Conservation (phyloP, 306 rosid genomes). For the Prunus campanulata region DNA sequence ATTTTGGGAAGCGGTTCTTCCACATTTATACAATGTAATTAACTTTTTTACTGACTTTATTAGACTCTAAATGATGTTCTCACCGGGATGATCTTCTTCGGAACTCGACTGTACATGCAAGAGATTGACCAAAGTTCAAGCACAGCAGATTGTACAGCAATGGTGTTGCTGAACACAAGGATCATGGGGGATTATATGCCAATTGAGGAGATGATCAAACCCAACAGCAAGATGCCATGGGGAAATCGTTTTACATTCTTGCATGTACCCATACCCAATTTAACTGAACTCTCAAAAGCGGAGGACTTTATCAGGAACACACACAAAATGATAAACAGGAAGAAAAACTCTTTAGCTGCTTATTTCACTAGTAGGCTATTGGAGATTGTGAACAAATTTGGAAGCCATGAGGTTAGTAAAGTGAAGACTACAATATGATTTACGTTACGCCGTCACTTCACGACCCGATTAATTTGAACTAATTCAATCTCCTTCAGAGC, state of each 20-base stretch:
- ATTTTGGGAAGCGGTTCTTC: too few relatives aligned
- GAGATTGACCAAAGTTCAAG: constrained; percentile 31
- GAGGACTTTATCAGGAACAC: constrained; percentile 37
- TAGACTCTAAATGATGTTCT: constrained; percentile 55
- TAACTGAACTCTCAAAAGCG: constrained; percentile 29
- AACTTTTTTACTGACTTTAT: too few relatives aligned
- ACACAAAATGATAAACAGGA: constrained; percentile 39
- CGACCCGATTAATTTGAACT: too few relatives aligned
- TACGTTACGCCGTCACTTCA: too few relatives aligned
- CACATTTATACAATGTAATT: too few relatives aligned
- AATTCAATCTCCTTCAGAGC: too few relatives aligned
- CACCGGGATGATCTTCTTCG: constrained; percentile 44
- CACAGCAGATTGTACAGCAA: constrained; percentile 39
- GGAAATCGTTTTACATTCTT: constrained; percentile 50
- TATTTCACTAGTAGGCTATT: constrained; percentile 36
- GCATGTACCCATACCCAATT: constrained; percentile 50
- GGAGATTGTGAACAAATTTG: constrained; percentile 39
- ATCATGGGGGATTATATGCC: constrained; percentile 42
- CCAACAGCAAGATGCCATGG: constrained; percentile 24
- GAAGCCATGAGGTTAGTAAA: constrained; percentile 44
- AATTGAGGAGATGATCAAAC: constrained; percentile 44
- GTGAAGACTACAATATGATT: background rate
- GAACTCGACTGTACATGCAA: constrained; percentile 51
- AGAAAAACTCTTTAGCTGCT: constrained; percentile 40
- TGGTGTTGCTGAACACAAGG: constrained; percentile 56